These are phyloP conservation scores for Crassisporium funariophilum DNA, from an alignment of 768 basidiomycete species.

Conservation along the genomic window DNA sequence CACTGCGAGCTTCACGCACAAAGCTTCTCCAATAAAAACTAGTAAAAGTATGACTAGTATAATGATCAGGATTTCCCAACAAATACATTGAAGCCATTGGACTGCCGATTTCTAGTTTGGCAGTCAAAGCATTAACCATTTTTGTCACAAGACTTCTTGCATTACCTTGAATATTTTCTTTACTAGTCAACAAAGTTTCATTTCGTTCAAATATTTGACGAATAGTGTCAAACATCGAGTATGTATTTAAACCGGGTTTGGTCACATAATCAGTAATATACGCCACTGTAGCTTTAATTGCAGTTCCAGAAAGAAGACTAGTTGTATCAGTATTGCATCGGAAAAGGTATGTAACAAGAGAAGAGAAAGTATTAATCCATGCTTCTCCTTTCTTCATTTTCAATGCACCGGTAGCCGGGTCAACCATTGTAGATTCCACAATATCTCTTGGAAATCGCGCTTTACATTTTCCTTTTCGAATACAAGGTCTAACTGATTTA, in stretches of 20 bases:
- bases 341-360: constrained; percentile 28
- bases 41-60: constrained; percentile 28
- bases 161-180: not conserved
- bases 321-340: constrained; percentile 39
- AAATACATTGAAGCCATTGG: constrained; percentile 30
- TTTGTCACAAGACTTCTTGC: constrained; percentile 8
- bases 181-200: constrained; percentile 9
- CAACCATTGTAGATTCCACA: constrained; percentile 22
- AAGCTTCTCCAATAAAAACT: constrained; percentile 25
- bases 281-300: constrained; percentile 31
- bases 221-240: constrained; percentile 33
- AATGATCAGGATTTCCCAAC: constrained; percentile 30
- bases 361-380: constrained; percentile 33
- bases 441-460: constrained; percentile 33
- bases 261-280: constrained; percentile 42
- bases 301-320: constrained; percentile 35
- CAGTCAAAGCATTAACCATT: constrained; percentile 28
- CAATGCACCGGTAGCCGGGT: constrained; percentile 26
- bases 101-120: constrained; percentile 28
- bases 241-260: constrained; percentile 33
- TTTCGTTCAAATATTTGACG: constrained; percentile 22
- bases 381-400: constrained; percentile 32
- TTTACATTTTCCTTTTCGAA: constrained; percentile 26
- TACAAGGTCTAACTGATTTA: constrained; percentile 16
- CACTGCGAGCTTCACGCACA: not conserved